Evolutionary conservation across 2,329 filamentous ascomycete genomes (phyloP).

Genomic region (Aspergillus arachidicola): DNA sequence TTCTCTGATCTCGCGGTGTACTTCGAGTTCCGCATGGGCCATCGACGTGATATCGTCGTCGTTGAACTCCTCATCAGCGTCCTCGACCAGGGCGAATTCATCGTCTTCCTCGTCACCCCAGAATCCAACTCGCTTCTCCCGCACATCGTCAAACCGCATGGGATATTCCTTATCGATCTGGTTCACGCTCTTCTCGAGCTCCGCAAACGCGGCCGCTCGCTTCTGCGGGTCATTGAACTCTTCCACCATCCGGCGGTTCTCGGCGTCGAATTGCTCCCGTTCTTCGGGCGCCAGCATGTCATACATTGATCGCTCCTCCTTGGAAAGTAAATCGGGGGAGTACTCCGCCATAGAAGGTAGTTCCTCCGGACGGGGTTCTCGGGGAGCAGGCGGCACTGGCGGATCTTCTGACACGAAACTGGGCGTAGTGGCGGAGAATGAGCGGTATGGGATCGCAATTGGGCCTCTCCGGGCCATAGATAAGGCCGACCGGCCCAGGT

Average conservation of each 20-base stretch:
- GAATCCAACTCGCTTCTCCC: constrained; percentile 35
- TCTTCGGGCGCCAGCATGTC: constrained; percentile 43
- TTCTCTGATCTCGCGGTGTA: constrained; percentile 84
- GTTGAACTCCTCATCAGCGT: constrained; percentile 59
- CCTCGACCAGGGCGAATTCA: constrained; percentile 49
- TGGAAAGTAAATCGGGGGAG: constrained; percentile 36
- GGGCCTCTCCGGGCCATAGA: constrained; percentile 35
- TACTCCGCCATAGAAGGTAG: constrained; percentile 37
- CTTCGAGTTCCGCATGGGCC: constrained; percentile 83
- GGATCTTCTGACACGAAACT: constrained; percentile 38
- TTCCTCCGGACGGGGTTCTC: constrained; percentile 32
- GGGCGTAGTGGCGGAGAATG: constrained; percentile 39
- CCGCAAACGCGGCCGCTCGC: constrained; percentile 31
- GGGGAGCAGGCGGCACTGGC: constrained; percentile 30
- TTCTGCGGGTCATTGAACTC: constrained; percentile 39
- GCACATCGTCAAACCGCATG: constrained; percentile 32
- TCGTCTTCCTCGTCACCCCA: constrained; percentile 51
- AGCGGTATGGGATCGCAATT: constrained; percentile 27
- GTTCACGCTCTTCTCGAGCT: constrained; percentile 35
- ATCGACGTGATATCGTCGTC: constrained; percentile 82
- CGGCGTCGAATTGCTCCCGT: constrained; percentile 37
- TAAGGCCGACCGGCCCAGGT: constrained; percentile 40
- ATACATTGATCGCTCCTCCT: constrained; percentile 41
- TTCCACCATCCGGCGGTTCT: constrained; percentile 38
- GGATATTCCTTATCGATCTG: constrained; percentile 35